Evolutionary conservation across 345 rosid species (phyloP).

Genomic region (Eucalyptus curtisii): DNA sequence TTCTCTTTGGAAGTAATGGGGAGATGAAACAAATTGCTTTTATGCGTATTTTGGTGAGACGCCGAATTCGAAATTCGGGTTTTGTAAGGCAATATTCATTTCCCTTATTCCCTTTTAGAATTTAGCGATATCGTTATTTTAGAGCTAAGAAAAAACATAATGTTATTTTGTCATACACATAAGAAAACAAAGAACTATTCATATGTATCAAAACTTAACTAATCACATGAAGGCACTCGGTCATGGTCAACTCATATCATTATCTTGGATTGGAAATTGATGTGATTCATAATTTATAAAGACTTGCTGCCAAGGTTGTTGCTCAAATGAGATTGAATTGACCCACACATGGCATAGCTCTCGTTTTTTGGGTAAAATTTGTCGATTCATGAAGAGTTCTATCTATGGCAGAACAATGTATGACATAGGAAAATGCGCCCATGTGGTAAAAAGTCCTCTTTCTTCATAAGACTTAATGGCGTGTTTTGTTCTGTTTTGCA

Average conservation of each 20-base stretch:
- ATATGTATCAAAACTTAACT: fast-evolving
- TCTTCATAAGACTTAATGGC: not conserved
- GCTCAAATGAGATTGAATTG: not conserved
- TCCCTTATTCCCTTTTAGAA: not conserved
- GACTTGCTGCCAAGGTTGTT: not conserved
- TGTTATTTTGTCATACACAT: not conserved
- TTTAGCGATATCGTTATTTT: not conserved
- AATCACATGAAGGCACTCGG: fast-evolving
- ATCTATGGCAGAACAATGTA: fast-evolving
- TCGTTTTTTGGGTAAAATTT: not conserved
- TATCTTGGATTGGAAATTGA: not conserved
- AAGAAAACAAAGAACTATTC: not conserved
- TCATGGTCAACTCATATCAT: not conserved
- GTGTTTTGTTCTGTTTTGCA: not conserved
- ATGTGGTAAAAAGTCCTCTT: not conserved
- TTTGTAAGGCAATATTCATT: not conserved
- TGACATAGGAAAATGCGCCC: not conserved
- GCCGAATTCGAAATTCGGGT: not conserved
- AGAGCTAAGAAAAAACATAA: fast-evolving
- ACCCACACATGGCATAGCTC: not conserved
- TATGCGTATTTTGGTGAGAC: not conserved
- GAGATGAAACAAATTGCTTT: not conserved
- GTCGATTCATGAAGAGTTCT: not conserved
- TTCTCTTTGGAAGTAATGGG: not conserved
- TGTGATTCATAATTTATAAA: not conserved